Conservation (phyloP, 2,329 filamentous ascomycete genomes). For the Colletotrichum liriopes region DNA sequence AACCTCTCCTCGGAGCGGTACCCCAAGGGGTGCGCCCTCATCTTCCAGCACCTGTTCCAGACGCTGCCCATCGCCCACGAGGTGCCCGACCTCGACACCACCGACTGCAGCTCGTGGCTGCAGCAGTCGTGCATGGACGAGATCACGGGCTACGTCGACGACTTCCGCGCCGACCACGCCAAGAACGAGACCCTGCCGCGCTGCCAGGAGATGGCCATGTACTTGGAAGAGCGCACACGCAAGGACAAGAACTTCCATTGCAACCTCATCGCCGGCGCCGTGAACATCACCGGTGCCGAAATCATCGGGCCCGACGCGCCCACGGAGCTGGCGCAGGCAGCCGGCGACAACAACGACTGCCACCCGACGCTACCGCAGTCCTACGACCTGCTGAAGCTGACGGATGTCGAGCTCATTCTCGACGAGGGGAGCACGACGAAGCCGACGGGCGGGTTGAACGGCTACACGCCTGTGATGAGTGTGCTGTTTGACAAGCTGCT, state of each 20-base stretch:
- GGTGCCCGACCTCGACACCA: conserved; percentile 35
- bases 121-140: conserved; percentile 43
- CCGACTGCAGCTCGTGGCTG: conserved; percentile 40
- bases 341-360: conserved; percentile 20
- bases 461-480: conserved; percentile 41
- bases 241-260: conserved; percentile 38
- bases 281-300: conserved; percentile 38
- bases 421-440: conserved; percentile 20
- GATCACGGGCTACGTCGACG: conserved; percentile 42
- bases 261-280: conserved; percentile 40
- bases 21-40: conserved; percentile 40
- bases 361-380: conserved; percentile 32
- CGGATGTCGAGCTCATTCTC: conserved; percentile 38
- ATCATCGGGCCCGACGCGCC: conserved; percentile 39
- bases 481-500: conserved; percentile 38
- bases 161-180: conserved; percentile 37
- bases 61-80: conserved; percentile 39
- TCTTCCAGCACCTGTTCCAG: conserved; percentile 42
- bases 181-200: conserved; percentile 24
- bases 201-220: conserved; percentile 38
- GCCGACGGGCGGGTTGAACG: conserved; percentile 37
- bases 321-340: conserved; percentile 8
- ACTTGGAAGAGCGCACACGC: conserved; percentile 40
- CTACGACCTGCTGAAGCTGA: conserved; percentile 37
- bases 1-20: conserved; percentile 27